phyloP scores from a whole-genome alignment of 768 basidiomycete genomes.

The Tylopilus rubrobrunneus region DNA sequence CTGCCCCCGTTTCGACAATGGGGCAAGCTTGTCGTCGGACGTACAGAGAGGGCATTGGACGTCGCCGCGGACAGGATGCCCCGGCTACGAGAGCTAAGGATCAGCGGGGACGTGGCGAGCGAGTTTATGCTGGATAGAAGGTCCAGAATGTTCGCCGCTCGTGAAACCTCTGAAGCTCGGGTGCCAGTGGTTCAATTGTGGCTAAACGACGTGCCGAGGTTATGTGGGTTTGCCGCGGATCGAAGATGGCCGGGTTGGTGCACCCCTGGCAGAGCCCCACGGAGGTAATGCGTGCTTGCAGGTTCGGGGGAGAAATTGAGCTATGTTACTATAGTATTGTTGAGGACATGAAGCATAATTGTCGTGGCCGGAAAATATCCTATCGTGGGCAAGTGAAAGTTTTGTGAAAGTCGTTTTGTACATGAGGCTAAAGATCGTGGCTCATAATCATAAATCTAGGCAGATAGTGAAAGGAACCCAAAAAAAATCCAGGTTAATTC shows the following conservation, averaged over 20 bases:
- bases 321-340: neutral
- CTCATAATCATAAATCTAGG: neutral
- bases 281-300: neutral
- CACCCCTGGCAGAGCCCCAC: conserved; percentile 9
- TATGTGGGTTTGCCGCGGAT: conserved; percentile 19
- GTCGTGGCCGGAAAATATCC: neutral
- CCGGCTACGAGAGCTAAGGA: conserved; percentile 12
- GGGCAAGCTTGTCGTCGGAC: conserved; percentile 18
- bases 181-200: conserved; percentile 17
- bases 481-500: neutral
- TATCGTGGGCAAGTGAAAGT: neutral
- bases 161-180: neutral
- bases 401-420: neutral
- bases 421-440: neutral
- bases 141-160: conserved; percentile 16
- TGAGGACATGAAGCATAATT: neutral
- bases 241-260: conserved; percentile 21
- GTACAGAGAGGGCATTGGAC: conserved; percentile 19
- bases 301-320: neutral
- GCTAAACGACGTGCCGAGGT: conserved; percentile 20
- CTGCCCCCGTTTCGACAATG: conserved; percentile 15
- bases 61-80: conserved; percentile 17
- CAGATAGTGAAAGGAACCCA: neutral
- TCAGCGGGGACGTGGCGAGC: conserved; percentile 23
- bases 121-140: conserved; percentile 23